These are phyloP conservation scores for Kalmusia sp. DNA, from an alignment of 2,329 filamentous ascomycete species.

Conservation along the genomic window DNA sequence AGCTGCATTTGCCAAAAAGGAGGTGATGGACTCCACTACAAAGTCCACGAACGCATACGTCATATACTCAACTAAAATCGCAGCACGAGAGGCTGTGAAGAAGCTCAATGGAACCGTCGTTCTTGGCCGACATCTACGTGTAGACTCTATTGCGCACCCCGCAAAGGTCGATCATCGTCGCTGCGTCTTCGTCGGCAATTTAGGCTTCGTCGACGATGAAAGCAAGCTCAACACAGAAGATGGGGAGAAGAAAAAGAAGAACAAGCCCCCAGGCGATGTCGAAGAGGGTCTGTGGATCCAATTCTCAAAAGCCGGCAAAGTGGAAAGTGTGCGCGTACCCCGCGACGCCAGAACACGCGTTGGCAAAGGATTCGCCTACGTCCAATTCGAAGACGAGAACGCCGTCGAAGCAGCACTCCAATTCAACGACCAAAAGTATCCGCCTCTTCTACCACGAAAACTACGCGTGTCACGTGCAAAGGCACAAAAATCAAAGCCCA, in stretches of 20 bases:
- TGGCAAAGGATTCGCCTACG: slow-evolving; percentile 96
- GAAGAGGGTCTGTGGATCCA: slow-evolving; percentile 92
- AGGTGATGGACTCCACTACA: slow-evolving; percentile 88
- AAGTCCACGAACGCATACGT: slow-evolving; percentile 94
- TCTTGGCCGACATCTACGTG: slow-evolving; percentile 85
- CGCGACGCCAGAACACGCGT: slow-evolving; percentile 89
- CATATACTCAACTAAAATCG: slow-evolving; percentile 79
- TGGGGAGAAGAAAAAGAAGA: slow-evolving; percentile 73
- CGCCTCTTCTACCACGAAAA: slow-evolving; percentile 88
- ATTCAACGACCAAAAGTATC: slow-evolving; percentile 89
- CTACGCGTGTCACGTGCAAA: slow-evolving; percentile 88
- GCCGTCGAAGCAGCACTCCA: slow-evolving; percentile 89
- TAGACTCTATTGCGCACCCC: slow-evolving; percentile 90
- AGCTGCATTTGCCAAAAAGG: slow-evolving; percentile 90
- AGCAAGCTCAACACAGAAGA: slow-evolving; percentile 69
- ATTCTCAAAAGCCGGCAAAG: slow-evolving; percentile 77
- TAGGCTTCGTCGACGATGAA: slow-evolving; percentile 95
- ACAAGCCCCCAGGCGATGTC: slow-evolving; percentile 78
- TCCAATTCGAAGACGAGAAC: slow-evolving; percentile 90
- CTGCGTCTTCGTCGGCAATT: slow-evolving; percentile 95
- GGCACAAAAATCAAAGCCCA: slow-evolving; percentile 58
- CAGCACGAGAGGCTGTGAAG: slow-evolving; percentile 77
- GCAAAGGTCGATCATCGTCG: slow-evolving; percentile 81
- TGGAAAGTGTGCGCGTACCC: slow-evolving; percentile 93
- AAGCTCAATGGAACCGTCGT: slow-evolving; percentile 84